Percentiles rank a stretch among this genome's conserved stretches.
These are phyloP conservation scores for Tuber melanosporum DNA, from an alignment of 495 filamentous ascomycete genomes.

Conservation along the genomic window DNA sequence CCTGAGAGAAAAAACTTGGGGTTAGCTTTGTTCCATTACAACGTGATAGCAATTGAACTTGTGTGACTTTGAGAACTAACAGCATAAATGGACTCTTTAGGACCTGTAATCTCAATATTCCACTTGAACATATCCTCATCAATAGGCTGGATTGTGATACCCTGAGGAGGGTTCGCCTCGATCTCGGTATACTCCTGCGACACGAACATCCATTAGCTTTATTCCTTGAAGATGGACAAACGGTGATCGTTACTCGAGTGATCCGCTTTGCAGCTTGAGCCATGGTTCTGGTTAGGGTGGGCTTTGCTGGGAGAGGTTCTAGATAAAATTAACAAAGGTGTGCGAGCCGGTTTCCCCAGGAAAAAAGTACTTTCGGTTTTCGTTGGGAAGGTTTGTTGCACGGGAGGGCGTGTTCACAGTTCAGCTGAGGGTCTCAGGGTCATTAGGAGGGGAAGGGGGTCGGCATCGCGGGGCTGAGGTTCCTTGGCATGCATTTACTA, in stretches of 20 bases:
- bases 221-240: slow-evolving; percentile 13
- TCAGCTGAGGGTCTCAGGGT: not conserved
- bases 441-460: not conserved
- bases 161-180: slow-evolving; percentile 55
- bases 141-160: slow-evolving; percentile 59
- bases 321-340: not conserved
- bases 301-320: not conserved
- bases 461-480: slow-evolving; percentile 15
- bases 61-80: slow-evolving; percentile 46
- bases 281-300: slow-evolving; percentile 12
- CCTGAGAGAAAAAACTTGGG: slow-evolving; percentile 45
- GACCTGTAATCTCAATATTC: slow-evolving; percentile 72
- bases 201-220: slow-evolving; percentile 7
- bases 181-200: slow-evolving; percentile 67
- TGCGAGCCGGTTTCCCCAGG: not conserved
- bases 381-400: not conserved
- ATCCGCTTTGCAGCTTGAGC: slow-evolving; percentile 35
- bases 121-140: slow-evolving; percentile 75
- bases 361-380: slow-evolving; percentile 1
- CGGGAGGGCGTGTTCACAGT: slow-evolving; percentile 14
- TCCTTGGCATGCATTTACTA: slow-evolving; percentile 61
- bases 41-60: not conserved
- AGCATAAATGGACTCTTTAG: slow-evolving; percentile 63
- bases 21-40: slow-evolving; percentile 3
- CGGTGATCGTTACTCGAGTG: slow-evolving; percentile 29